Evolutionary conservation across 495 filamentous ascomycete species (phyloP), one percentile per base, ranked within the genome.

Genomic region (Tetracladium marchalianum): DNA sequence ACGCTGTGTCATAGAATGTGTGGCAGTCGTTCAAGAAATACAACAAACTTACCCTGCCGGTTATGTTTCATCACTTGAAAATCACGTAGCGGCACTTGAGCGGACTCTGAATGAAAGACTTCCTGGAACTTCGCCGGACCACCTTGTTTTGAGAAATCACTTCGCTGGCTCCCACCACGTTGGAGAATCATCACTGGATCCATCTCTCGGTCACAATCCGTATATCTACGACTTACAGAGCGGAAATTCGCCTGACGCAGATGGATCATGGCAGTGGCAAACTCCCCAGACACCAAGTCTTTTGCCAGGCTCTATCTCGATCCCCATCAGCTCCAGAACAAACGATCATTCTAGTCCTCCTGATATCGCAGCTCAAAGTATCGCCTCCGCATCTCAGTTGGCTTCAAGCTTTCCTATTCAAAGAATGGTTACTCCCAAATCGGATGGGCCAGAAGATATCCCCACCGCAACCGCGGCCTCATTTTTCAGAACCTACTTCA

Each of bases 401-500:
- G 24, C 40, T 3, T 2, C 11, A 19, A 31, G 17, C 31, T 27
- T 31, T 5, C 40, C 40, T 42, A 27, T 5, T 12, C 40, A 27
- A 31, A 31, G 8, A 19, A 12, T 31, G 11, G 5, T 11, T 13
- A 22, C 17, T 6, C 22, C 22, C 22, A 42, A 27, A 42, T 31
- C 40, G 31, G 40, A 42, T 12, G 24, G 18, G 15, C 24, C 31
- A 27, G 40, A 42, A 7, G 40, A 42, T 12, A 42, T 42, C n/a
- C 40, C 40, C 35, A 27, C 22, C 7, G 22, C 22, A 3, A 27
- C 22, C 3, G 22, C 22, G 8, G 44, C 44, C 5, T 46, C 44
- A 13, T 46, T 38, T 27, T 46, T 46, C 31, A 33, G 44, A 27
- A 46, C 44, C 8, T 46, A 46, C 38, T 46, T 46, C 31, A 33